These are phyloP conservation scores for Alternaria burnsii DNA, from an alignment of 2,329 filamentous ascomycete species.

Conservation along the genomic window DNA sequence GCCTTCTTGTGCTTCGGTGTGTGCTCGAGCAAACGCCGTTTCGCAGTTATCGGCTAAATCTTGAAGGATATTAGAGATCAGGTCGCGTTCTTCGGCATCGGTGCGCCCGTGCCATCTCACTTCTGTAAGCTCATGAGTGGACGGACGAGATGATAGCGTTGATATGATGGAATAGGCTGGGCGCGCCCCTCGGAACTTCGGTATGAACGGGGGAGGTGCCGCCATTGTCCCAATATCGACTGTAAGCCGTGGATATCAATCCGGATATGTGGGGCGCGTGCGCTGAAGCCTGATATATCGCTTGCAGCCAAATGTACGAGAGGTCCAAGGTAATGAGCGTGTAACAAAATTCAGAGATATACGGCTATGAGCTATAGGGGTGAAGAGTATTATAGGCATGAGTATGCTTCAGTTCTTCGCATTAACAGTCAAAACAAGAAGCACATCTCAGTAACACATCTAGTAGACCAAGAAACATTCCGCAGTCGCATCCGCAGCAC, in stretches of 20 bases:
- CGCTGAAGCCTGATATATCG: slow-evolving; percentile 12
- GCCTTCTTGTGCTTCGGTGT: slow-evolving; percentile 12
- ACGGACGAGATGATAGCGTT: slow-evolving; percentile 5
- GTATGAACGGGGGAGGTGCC: slow-evolving; percentile 9
- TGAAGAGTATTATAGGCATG: slow-evolving; percentile 4
- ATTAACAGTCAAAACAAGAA: slow-evolving; percentile 3
- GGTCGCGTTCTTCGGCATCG: slow-evolving; percentile 13
- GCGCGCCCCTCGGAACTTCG: slow-evolving; percentile 9
- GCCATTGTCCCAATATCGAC: slow-evolving; percentile 7
- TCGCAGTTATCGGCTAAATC: slow-evolving; percentile 28
- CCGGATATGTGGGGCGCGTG: slow-evolving; percentile 6
- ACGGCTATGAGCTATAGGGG: slow-evolving; percentile 3
- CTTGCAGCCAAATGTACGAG: slow-evolving; percentile 10
- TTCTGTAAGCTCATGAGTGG: background rate
- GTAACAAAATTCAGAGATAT: slow-evolving; percentile 1
- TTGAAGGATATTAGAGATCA: slow-evolving; percentile 27
- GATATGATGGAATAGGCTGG: slow-evolving; percentile 1
- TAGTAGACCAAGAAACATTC: slow-evolving; percentile 8
- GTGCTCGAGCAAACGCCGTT: slow-evolving; percentile 21
- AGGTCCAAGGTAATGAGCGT: slow-evolving; percentile 9
- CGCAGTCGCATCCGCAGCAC: slow-evolving; percentile 15
- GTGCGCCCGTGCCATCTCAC: background rate
- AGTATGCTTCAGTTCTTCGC: background rate
- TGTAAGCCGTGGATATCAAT: slow-evolving; percentile 10
- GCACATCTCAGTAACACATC: slow-evolving; percentile 7